Base-by-base conservation (phyloP, 768 basidiomycete genomes). In the Lanmaoa pseudosensibilis region DNA sequence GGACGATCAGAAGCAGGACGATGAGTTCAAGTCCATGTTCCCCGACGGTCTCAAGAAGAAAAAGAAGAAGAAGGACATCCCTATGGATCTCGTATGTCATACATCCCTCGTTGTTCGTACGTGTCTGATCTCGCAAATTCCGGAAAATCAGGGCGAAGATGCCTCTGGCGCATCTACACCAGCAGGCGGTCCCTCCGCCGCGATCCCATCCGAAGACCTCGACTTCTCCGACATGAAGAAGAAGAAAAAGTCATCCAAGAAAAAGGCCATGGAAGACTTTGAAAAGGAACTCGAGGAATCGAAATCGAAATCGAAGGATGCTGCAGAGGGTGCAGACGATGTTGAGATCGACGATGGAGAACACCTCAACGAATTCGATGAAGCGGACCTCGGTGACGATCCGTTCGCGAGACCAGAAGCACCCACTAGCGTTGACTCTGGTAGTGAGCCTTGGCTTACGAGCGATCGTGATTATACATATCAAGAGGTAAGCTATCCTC, bases 221-320 rank as follows among this genome's bases (percentile, higher is more conserved):
- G 92, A 94, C 75, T 98, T 98, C 71, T 92, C 90, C 8, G 96
- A 98, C 70, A 80, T 98, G 72, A 97, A 98, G 79, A 96, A 94
- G 81, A 95, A 95, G 80, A 95, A 94, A 77, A 94, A 94, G 69
- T 76, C 81, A 57, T 87, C 87, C 76, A 96, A 95, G 78, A 98
- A 96, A 77, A 83, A 88, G 19, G 85, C 90, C 2, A 86, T 96
- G 65, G 93, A 96, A 69, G 94, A 92, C 1, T 96, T 97, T 65
- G 94, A 96, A 79, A 94, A 92, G 73, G 92, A 94, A 74, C 77
- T 96, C 41, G 86, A 85, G 59, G 83, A 86, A 43, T 80, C 85
- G 23, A 88, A 88, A 43, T 80, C 85, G 23, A 88, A 88, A 67
- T 75, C 79, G 23, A 88, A 88, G 25, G 83, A 77, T 2, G 83